Evolutionary conservation across 768 basidiomycete species (phyloP), one percentile per base, ranked within the genome.

Genomic region (Mycena haematopus): DNA sequence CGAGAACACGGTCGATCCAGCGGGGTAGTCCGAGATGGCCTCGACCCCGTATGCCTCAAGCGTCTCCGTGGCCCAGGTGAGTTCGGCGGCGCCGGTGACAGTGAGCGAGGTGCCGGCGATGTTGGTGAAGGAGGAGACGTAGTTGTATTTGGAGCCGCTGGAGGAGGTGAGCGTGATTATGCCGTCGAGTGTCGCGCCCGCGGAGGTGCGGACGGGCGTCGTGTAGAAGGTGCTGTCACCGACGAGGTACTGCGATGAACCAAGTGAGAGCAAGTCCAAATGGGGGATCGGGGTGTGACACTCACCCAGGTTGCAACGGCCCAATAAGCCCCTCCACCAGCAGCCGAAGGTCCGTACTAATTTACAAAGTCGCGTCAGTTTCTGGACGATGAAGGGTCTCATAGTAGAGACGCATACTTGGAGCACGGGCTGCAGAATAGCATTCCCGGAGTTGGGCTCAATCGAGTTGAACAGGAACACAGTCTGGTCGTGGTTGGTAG

Each of bases 401-500:
- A 19, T 11, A 31, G 10, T 4, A 45, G 1, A 2, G 19, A 29
- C 7, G 17, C 52, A 44, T 15, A 63, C 56, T 44, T 65, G 64
- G 6, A 65, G 64, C 6, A 66, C 65, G 24, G 65, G 61, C 56
- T 66, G 61, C 1, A 66, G 40, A 25, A 66, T 62, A 0, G 61
- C 61, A 14, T 49, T 14, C 9, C 52, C 60, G 7, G 47, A 17
- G 50, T 44, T 63, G 29, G 67, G 67, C 55, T 68, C 60, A 7
- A 68, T 68, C 13, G 57, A 56, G 55, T 65, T 65, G 58, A 68
- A 68, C 44, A 68, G 52, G 58, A 68, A 68, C n/a, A 65, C 25
- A 0, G 67, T 68, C 61, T 68, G 67, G 3, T 52, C 61, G 47
- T 60, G 40, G 58, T 68, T 63, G 15, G 60, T 49, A 14, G 49